phyloP scores from a whole-genome alignment of 2,329 filamentous ascomycete species.

The Cercospora sesami region DNA sequence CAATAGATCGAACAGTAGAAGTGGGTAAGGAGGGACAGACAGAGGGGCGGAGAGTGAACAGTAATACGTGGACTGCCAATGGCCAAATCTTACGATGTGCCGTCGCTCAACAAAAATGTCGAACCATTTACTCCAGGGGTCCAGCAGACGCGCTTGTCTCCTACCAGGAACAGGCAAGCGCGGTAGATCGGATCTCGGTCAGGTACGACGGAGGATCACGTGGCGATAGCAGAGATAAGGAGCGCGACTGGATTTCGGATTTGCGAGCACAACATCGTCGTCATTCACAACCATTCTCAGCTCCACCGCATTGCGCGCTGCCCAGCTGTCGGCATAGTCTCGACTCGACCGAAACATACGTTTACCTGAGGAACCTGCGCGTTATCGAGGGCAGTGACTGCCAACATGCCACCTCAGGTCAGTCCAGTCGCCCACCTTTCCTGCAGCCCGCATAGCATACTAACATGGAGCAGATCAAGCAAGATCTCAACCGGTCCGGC shows the following conservation, averaged over 20 bases:
- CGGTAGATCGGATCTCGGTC: constrained; percentile 1
- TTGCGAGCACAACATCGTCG: neutral
- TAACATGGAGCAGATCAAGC: constrained; percentile 88
- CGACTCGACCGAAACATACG: neutral
- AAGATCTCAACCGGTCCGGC: constrained; percentile 90
- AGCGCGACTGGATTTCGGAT: constrained; percentile 1
- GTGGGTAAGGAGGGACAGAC: neutral
- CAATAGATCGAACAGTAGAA: constrained; percentile 1
- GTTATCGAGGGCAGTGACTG: neutral
- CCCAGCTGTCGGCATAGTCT: neutral
- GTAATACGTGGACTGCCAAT: constrained; percentile 15
- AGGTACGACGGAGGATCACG: constrained; percentile 1
- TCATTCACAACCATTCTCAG: neutral
- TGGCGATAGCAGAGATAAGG: neutral
- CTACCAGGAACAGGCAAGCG: constrained; percentile 11
- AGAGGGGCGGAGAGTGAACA: neutral
- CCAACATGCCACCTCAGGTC: constrained; percentile 2
- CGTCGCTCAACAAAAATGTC: constrained; percentile 14
- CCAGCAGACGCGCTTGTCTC: neutral
- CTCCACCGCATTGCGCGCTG: neutral
- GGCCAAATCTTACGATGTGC: constrained; percentile 9
- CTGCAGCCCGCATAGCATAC: constrained; percentile 41
- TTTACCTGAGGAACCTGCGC: neutral
- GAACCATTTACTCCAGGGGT: constrained; percentile 13
- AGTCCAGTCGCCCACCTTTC: neutral